Evolutionary conservation across 176 grass and related monocot species (phyloP).

Genomic region (Bolboschoenus planiculmis): DNA sequence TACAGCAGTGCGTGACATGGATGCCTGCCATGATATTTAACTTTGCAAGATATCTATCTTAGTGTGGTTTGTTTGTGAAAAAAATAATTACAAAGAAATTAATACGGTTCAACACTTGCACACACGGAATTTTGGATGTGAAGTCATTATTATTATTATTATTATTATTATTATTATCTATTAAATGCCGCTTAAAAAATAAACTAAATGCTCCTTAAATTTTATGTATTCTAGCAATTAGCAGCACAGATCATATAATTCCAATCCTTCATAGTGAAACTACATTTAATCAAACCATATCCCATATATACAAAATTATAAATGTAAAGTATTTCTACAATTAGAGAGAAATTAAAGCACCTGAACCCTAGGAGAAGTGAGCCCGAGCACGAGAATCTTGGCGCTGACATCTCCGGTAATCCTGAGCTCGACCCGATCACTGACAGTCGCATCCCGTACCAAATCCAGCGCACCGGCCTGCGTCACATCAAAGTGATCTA

Average conservation of each 20-base stretch:
- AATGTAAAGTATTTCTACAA: neutral
- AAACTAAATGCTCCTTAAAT: neutral
- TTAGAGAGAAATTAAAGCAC: constrained; percentile 22
- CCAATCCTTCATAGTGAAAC: neutral
- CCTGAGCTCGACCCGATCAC: constrained; percentile 85
- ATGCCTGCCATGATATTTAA: neutral
- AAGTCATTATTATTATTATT: neutral
- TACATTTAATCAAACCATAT: neutral
- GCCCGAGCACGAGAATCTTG: constrained; percentile 78
- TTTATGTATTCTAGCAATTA: neutral
- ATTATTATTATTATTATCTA: neutral
- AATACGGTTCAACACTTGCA: neutral
- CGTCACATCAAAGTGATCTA: constrained; percentile 92
- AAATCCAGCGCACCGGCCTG: constrained; percentile 86
- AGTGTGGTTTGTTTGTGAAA: neutral
- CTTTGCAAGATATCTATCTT: neutral
- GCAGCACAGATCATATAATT: neutral
- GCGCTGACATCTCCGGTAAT: constrained; percentile 87
- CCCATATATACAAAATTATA: neutral
- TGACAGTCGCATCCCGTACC: constrained; percentile 70
- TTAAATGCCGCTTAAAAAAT: neutral
- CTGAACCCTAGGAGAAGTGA: constrained; percentile 87
- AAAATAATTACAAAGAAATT: neutral
- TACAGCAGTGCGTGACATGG: neutral
- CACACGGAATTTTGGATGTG: neutral